phyloP scores from a whole-genome alignment of 2,329 filamentous ascomycete species.

The Pestalotiopsis sp. region DNA sequence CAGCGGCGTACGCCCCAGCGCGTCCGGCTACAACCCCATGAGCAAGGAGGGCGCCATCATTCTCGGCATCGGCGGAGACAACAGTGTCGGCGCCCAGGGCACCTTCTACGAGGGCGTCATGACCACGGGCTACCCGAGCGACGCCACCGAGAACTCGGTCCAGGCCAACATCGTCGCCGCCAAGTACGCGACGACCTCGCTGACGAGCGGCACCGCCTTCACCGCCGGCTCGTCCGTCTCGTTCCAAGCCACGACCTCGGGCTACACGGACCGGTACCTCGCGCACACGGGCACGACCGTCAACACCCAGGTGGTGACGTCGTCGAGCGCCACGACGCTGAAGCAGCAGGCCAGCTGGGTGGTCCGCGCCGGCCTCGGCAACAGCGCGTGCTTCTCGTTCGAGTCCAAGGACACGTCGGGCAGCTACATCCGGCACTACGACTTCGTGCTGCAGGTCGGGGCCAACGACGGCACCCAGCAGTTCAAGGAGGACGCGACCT shows the following conservation, averaged over 20 bases:
- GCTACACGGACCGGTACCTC: constrained; percentile 57
- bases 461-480: constrained; percentile 57
- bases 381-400: constrained; percentile 61
- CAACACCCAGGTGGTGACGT: constrained; percentile 57
- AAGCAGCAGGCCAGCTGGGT: constrained; percentile 39
- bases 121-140: constrained; percentile 63
- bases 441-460: constrained; percentile 52
- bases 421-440: constrained; percentile 58
- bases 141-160: constrained; percentile 59
- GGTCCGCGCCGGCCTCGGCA: not conserved
- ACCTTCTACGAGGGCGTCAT: constrained; percentile 69
- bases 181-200: constrained; percentile 50
- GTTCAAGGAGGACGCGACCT: constrained; percentile 65
- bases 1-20: constrained; percentile 54
- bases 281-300: constrained; percentile 53
- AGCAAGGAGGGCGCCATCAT: constrained; percentile 66
- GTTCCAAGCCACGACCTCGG: constrained; percentile 55
- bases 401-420: constrained; percentile 61
- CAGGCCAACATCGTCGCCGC: constrained; percentile 64
- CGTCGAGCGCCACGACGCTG: constrained; percentile 49
- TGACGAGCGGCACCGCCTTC: constrained; percentile 50
- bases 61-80: constrained; percentile 73
- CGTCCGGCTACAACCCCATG: constrained; percentile 62
- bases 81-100: constrained; percentile 60
- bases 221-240: constrained; percentile 53